phyloP scores from a whole-genome alignment of 164 flowering plant species.

The Magnolia officinalis region DNA sequence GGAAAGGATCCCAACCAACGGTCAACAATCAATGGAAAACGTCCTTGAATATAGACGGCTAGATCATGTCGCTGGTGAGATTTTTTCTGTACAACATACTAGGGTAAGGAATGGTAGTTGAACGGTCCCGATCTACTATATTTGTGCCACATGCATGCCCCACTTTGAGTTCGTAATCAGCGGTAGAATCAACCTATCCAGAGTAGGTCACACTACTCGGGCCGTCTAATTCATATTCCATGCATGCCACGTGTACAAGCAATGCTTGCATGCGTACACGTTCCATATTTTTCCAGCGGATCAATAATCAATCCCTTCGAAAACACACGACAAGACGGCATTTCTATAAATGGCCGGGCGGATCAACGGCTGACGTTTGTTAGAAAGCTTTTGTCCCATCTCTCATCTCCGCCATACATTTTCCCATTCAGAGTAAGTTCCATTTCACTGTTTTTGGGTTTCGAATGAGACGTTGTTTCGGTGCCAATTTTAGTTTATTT shows the following conservation, averaged over 20 bases:
- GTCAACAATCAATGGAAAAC: too few species aligned
- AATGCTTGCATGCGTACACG: too few species aligned
- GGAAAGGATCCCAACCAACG: too few species aligned
- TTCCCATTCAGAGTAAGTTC: not conserved
- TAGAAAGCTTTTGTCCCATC: not conserved
- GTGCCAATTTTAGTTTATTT: not conserved
- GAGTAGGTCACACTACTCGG: not conserved
- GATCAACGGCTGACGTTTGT: conserved; percentile 2
- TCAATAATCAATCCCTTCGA: not conserved
- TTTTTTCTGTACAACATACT: too few species aligned
- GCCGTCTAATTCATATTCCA: not conserved
- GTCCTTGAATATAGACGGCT: too few species aligned
- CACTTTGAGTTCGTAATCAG: too few species aligned
- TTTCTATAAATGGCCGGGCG: not conserved
- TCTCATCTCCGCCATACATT: not conserved
- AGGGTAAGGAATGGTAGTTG: too few species aligned
- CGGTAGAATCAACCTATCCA: too few species aligned
- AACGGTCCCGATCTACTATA: too few species aligned
- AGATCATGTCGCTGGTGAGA: too few species aligned
- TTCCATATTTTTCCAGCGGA: too few species aligned
- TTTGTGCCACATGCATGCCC: too few species aligned
- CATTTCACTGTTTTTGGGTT: not conserved
- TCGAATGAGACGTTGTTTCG: not conserved
- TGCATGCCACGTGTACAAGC: not conserved
- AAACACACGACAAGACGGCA: not conserved